phyloP scores from a whole-genome alignment of 352 stramenopile species.

The Pythium phragmiticola region DNA sequence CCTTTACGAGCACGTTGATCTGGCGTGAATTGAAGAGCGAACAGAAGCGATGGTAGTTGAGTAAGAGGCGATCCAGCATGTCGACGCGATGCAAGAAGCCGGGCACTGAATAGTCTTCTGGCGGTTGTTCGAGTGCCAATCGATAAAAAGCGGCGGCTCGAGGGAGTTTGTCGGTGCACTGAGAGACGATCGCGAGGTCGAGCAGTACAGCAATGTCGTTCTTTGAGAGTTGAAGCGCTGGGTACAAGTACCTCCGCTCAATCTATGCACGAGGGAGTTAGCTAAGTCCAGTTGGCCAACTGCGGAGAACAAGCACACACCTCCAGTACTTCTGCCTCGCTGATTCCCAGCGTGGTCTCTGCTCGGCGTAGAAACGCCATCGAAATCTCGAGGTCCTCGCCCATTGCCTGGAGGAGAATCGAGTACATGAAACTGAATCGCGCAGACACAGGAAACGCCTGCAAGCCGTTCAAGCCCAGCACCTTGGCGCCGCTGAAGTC shows the following conservation, averaged over 20 bases:
- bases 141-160: slow-evolving; percentile 58
- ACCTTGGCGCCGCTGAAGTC: slow-evolving; percentile 27
- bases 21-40: slow-evolving; percentile 62
- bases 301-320: slow-evolving; percentile 25
- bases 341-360: slow-evolving; percentile 9
- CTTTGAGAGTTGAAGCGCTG: slow-evolving; percentile 49
- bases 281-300: neutral
- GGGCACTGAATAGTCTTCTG: slow-evolving; percentile 46
- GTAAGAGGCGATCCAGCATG: slow-evolving; percentile 55
- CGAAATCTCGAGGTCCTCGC: slow-evolving; percentile 29
- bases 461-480: slow-evolving; percentile 22
- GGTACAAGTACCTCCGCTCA: slow-evolving; percentile 46
- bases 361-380: slow-evolving; percentile 25
- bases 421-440: slow-evolving; percentile 30
- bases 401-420: slow-evolving; percentile 25
- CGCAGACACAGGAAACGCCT: slow-evolving; percentile 17
- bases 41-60: slow-evolving; percentile 74
- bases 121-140: slow-evolving; percentile 37
- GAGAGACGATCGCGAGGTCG: slow-evolving; percentile 58
- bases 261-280: slow-evolving; percentile 27
- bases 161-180: slow-evolving; percentile 39
- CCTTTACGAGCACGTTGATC: slow-evolving; percentile 50
- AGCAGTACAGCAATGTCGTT: slow-evolving; percentile 50
- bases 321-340: slow-evolving; percentile 31
- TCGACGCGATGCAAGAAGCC: slow-evolving; percentile 61